Percentiles rank a stretch among this genome's conserved stretches.
phyloP scores from a whole-genome alignment of 2,329 filamentous ascomycete genomes.

The Xylaria hypoxylon region DNA sequence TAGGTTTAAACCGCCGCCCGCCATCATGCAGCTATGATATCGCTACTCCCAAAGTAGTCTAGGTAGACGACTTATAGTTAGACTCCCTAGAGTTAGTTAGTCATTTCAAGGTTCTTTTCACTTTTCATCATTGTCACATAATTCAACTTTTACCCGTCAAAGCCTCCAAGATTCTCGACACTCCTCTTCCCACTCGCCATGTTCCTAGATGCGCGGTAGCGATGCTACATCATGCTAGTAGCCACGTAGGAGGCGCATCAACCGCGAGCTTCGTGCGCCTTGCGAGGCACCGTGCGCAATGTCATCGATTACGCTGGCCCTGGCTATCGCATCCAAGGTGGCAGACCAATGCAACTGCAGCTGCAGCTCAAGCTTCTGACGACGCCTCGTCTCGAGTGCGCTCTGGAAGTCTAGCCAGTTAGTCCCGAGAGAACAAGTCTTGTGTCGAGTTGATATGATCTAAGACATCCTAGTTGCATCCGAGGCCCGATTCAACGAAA shows the following conservation, averaged over 20 bases:
- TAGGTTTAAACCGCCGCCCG: no score
- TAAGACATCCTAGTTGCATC: slow-evolving; percentile 57
- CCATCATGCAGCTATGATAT: no score
- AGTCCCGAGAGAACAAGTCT: slow-evolving; percentile 42
- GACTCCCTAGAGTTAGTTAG: no score
- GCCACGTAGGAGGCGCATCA: slow-evolving; percentile 56
- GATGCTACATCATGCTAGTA: slow-evolving; percentile 56
- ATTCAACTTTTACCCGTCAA: slow-evolving; percentile 7
- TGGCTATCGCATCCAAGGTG: slow-evolving; percentile 56
- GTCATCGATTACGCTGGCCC: slow-evolving; percentile 52
- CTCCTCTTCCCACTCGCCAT: slow-evolving; percentile 38
- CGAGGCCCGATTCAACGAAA: slow-evolving; percentile 84
- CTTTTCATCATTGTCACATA: slow-evolving; percentile 32
- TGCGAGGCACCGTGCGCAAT: slow-evolving; percentile 60
- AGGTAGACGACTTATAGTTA: no score
- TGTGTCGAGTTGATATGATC: slow-evolving; percentile 18
- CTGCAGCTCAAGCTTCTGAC: slow-evolving; percentile 37
- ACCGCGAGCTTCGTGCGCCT: slow-evolving; percentile 63
- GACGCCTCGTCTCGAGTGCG: slow-evolving; percentile 32
- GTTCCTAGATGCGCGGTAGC: slow-evolving; percentile 45
- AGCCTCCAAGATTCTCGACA: background rate
- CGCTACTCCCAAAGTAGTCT: no score
- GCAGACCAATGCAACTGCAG: slow-evolving; percentile 52
- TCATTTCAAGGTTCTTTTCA: no score
- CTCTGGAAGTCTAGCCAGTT: slow-evolving; percentile 56